Conservation (phyloP, 2,329 filamentous ascomycete genomes). For the Aphanocladium album region DNA sequence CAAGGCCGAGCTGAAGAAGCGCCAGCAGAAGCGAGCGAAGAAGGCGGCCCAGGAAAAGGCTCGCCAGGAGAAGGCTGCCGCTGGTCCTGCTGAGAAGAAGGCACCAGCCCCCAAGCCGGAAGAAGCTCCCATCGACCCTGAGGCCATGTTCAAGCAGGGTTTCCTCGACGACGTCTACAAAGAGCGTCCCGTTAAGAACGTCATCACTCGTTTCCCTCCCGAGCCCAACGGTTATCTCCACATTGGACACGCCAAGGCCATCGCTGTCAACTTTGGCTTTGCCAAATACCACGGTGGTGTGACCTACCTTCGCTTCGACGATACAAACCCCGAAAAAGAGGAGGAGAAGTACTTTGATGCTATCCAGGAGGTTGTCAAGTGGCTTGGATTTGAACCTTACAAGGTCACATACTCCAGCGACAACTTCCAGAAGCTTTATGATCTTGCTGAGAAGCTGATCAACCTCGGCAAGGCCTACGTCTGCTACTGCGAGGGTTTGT, state of each 20-base stretch:
- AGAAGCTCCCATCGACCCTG: slow-evolving; percentile 43
- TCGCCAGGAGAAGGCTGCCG: slow-evolving; percentile 76
- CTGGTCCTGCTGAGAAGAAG: slow-evolving; percentile 33
- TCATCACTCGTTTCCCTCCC: slow-evolving; percentile 71
- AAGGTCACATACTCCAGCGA: slow-evolving; percentile 81
- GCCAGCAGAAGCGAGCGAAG: slow-evolving; percentile 51
- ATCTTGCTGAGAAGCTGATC: slow-evolving; percentile 82
- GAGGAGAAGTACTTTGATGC: slow-evolving; percentile 83
- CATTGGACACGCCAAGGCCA: slow-evolving; percentile 92
- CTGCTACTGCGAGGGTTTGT: slow-evolving; percentile 64
- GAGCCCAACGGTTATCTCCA: slow-evolving; percentile 93
- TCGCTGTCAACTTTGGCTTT: slow-evolving; percentile 95
- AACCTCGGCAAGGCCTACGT: slow-evolving; percentile 69
- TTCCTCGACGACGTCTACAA: slow-evolving; percentile 70
- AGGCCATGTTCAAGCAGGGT: slow-evolving; percentile 74
- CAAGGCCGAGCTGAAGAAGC: slow-evolving; percentile 58
- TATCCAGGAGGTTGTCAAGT: slow-evolving; percentile 83
- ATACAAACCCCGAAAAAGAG: slow-evolving; percentile 92
- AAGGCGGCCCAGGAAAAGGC: slow-evolving; percentile 60
- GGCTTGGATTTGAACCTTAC: slow-evolving; percentile 57
- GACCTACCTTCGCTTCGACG: slow-evolving; percentile 63
- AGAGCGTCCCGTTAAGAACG: slow-evolving; percentile 56
- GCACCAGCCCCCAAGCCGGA: slow-evolving; percentile 39
- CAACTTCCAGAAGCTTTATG: slow-evolving; percentile 83
- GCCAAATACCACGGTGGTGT: slow-evolving; percentile 72